Conservation (phyloP, 345 rosid genomes). For the Linum lewisii region DNA sequence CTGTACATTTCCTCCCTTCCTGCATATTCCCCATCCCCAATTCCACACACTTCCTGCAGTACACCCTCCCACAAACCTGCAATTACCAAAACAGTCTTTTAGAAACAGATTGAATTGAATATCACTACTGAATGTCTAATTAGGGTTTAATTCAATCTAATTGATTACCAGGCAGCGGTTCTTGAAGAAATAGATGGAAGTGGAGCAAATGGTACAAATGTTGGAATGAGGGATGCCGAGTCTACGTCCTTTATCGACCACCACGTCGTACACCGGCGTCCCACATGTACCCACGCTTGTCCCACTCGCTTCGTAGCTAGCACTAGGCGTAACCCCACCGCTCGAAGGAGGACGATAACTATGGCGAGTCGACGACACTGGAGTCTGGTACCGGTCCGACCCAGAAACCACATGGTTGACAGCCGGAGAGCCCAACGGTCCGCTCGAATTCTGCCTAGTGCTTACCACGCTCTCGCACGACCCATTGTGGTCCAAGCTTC, state of each 20-base stretch:
- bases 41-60: slow-evolving; percentile 40
- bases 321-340: too few species aligned
- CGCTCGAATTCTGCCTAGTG: too few species aligned
- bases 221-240: slow-evolving; percentile 67
- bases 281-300: slow-evolving; percentile 22
- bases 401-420: too few species aligned
- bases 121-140: too few species aligned
- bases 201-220: slow-evolving; percentile 50
- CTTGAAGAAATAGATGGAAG: slow-evolving; percentile 43
- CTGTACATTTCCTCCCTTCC: slow-evolving; percentile 54
- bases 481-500: too few species aligned
- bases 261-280: slow-evolving; percentile 22
- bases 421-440: too few species aligned
- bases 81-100: not conserved
- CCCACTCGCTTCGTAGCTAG: slow-evolving; percentile 27
- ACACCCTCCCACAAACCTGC: slow-evolving; percentile 61
- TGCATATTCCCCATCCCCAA: slow-evolving; percentile 59
- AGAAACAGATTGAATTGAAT: too few species aligned
- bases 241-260: slow-evolving; percentile 23
- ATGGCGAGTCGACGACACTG: not conserved
- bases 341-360: not conserved
- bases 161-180: slow-evolving; percentile 46
- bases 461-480: too few species aligned
- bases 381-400: not conserved
- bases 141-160: too few species aligned